These are phyloP conservation scores for Coelastrella sp. DNA, from an alignment of 139 green algal genomes.

Conservation along the genomic window DNA sequence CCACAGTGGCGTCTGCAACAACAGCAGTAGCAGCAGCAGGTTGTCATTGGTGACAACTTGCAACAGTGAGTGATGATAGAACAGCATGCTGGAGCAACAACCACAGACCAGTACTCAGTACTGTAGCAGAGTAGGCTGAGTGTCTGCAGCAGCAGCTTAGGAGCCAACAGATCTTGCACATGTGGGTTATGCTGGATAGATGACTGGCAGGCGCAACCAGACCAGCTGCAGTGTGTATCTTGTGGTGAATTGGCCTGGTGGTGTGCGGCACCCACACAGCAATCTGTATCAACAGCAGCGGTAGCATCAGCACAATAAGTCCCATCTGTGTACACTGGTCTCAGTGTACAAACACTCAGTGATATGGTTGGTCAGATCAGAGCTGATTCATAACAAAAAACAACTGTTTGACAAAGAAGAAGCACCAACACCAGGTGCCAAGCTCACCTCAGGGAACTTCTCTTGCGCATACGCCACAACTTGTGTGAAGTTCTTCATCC, in stretches of 20 bases:
- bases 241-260: no score
- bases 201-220: no score
- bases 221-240: no score
- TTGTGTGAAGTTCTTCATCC: constrained; percentile 44
- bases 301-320: not conserved
- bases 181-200: no score
- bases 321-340: not conserved
- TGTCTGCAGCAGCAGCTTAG: not conserved
- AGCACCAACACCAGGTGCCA: not conserved
- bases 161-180: no score
- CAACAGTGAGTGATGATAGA: not conserved
- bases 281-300: not conserved
- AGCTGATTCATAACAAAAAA: not conserved
- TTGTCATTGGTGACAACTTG: not conserved
- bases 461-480: constrained; percentile 34
- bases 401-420: not conserved
- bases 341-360: no score
- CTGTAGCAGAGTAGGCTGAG: not conserved
- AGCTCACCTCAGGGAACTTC: constrained; percentile 33
- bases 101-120: not conserved
- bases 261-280: not conserved
- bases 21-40: not conserved
- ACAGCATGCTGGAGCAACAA: not conserved
- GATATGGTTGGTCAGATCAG: no score
- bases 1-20: constrained; percentile 35